These are phyloP conservation scores for Cryomyces minteri DNA, from an alignment of 495 filamentous ascomycete species.

Conservation along the genomic window DNA sequence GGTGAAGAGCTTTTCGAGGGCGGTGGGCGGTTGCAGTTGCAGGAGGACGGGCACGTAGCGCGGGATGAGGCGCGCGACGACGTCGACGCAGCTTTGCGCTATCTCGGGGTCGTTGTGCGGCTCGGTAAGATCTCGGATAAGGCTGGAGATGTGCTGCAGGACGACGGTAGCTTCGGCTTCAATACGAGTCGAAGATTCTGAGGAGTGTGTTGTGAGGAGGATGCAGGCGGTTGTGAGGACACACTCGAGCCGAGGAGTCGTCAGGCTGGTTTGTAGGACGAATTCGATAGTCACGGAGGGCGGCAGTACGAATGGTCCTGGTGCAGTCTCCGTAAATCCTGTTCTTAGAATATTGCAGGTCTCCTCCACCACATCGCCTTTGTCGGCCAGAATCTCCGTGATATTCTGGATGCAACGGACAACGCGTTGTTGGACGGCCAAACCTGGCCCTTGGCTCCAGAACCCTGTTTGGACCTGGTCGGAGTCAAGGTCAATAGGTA, in stretches of 20 bases:
- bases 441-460: constrained; percentile 40
- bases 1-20: constrained; percentile 43
- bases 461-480: constrained; percentile 30
- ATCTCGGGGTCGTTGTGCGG: constrained; percentile 52
- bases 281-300: constrained; percentile 40
- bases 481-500: constrained; percentile 44
- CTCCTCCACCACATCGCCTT: constrained; percentile 73
- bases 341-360: constrained; percentile 34
- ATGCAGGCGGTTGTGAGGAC: constrained; percentile 64
- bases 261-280: constrained; percentile 24
- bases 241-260: constrained; percentile 49
- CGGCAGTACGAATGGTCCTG: constrained; percentile 63
- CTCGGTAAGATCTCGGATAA: constrained; percentile 30
- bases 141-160: constrained; percentile 42
- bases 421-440: constrained; percentile 36
- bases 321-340: constrained; percentile 44
- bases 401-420: constrained; percentile 29
- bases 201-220: constrained; percentile 48
- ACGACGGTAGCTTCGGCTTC: constrained; percentile 31
- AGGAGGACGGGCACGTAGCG: constrained; percentile 43
- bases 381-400: constrained; percentile 34
- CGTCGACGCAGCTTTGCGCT: constrained; percentile 55
- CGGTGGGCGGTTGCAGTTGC: constrained; percentile 23
- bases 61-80: constrained; percentile 45
- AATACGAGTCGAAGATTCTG: constrained; percentile 25